Evolutionary conservation across 2,329 filamentous ascomycete genomes (phyloP).

Genomic region (Pseudogymnoascus sp.): DNA sequence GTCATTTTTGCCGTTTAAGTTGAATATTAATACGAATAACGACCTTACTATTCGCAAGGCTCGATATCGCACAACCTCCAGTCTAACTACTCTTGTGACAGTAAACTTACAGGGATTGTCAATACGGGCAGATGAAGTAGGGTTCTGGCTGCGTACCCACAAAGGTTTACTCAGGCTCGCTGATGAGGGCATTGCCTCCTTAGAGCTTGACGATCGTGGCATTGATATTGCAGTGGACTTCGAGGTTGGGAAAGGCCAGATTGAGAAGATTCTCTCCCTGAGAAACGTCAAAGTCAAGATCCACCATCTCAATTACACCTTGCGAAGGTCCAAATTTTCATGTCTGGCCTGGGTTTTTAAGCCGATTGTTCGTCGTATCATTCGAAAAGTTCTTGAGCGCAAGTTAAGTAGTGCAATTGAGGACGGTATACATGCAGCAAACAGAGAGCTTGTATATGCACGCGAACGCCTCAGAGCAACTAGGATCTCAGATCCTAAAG

Average conservation of each 20-base stretch:
- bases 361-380: slow-evolving; percentile 71
- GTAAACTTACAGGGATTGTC: slow-evolving; percentile 78
- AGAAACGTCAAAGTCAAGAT: slow-evolving; percentile 71
- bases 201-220: slow-evolving; percentile 77
- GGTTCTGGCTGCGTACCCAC: slow-evolving; percentile 81
- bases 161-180: slow-evolving; percentile 65
- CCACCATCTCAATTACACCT: slow-evolving; percentile 75
- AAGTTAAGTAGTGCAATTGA: slow-evolving; percentile 68
- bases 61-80: slow-evolving; percentile 58
- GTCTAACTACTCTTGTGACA: slow-evolving; percentile 63
- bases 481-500: slow-evolving; percentile 70
- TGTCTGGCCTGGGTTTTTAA: slow-evolving; percentile 78
- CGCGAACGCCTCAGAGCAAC: slow-evolving; percentile 81
- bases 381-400: slow-evolving; percentile 71
- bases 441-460: slow-evolving; percentile 80
- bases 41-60: slow-evolving; percentile 80
- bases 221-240: slow-evolving; percentile 81
- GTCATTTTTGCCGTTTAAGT: slow-evolving; percentile 80
- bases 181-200: slow-evolving; percentile 79
- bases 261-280: slow-evolving; percentile 77
- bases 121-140: slow-evolving; percentile 75
- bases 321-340: slow-evolving; percentile 68
- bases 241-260: slow-evolving; percentile 67
- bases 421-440: slow-evolving; percentile 62
- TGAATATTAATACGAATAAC: slow-evolving; percentile 77